These are phyloP conservation scores for Tilletia horrida DNA, from an alignment of 1,284 basidiomycete species.

Conservation along the genomic window DNA sequence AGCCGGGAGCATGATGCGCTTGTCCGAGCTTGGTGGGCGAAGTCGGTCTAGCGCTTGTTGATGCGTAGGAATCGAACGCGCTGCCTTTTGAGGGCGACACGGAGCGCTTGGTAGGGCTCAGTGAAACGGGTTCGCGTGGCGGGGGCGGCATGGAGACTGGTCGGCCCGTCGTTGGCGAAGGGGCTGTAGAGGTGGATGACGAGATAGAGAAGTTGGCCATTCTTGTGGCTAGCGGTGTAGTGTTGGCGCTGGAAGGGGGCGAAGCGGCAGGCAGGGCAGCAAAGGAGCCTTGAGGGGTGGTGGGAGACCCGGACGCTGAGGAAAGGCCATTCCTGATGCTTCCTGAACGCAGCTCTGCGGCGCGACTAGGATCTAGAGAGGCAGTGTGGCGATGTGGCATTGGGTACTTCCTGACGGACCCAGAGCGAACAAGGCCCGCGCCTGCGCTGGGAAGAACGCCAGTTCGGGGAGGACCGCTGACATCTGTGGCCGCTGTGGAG, in stretches of 20 bases:
- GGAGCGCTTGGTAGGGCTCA: constrained; percentile 29
- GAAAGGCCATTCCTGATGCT: constrained; percentile 25
- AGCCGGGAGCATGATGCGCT: constrained; percentile 29
- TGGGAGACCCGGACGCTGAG: constrained; percentile 17
- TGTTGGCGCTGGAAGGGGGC: neutral
- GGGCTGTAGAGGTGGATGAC: constrained; percentile 17
- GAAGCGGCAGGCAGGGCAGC: constrained; percentile 27
- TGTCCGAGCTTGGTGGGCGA: constrained; percentile 35
- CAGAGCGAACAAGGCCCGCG: constrained; percentile 31
- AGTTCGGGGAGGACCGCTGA: constrained; percentile 18
- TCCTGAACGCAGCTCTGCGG: constrained; percentile 30
- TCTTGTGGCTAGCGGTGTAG: constrained; percentile 16
- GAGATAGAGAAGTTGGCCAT: constrained; percentile 31
- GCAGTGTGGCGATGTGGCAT: constrained; percentile 44
- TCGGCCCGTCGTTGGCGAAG: constrained; percentile 24
- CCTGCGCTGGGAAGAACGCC: constrained; percentile 11
- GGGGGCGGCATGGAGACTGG: constrained; percentile 46
- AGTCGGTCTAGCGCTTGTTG: constrained; percentile 25
- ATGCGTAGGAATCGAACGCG: constrained; percentile 14
- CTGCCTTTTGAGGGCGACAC: constrained; percentile 24
- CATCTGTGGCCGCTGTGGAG: neutral
- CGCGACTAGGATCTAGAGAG: constrained; percentile 37
- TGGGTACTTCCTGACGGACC: constrained; percentile 37
- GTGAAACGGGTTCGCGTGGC: constrained; percentile 32
- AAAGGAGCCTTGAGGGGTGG: constrained; percentile 22